Base-by-base conservation (phyloP, 306 rosid genomes). In the Vigna mungo region DNA sequence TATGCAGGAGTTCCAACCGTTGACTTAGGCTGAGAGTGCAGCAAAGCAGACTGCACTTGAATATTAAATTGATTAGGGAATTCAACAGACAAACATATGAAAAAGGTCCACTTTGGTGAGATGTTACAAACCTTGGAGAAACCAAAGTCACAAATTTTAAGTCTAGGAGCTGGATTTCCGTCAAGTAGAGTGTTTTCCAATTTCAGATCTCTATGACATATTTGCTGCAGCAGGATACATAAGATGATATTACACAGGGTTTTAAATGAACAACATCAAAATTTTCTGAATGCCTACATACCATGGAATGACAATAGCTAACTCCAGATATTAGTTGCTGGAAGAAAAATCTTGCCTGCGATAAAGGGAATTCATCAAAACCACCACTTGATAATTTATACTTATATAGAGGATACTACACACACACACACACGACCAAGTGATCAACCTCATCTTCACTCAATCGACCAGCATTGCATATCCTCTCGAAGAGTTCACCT, bases 251-350 rank as follows among this genome's bases (percentile, higher is more conserved):
- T 49, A 65, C 16, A 74, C 51, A 67, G 10, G 36, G 9, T 17
- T 74, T 55, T 60, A n/a, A 25, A 48, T 49, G 8, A 44, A 20
- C 27, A 64, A 53, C 9, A 30, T 2, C 10, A 46, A 8, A 18
- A 52, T 51, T 2, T 34, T 11, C 10, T 18, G 17, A 17, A 14
- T 13, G 39, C 46, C 63, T 43, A 49, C 4, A 23, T 89, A 95
- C 99, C 98, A 90, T 88, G 82, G 90, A 81, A 73, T 95, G 99
- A 77, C 97, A 91, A 74, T 95, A 91, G 83, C 96, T 86, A 76
- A 95, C 99, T 78, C 99, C 99, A 34, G 97, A 95, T 84, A 95
- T 88, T 70, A 95, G 88, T 85, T 95, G 99, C 83, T 89, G 99
- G 90, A 95, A 95, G 93, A 95, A 95, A 87, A 84, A 95, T 74